Evolutionary conservation across 495 filamentous ascomycete species (phyloP), one percentile per base, ranked within the genome.

Genomic region (Bacidia gigantensis): DNA sequence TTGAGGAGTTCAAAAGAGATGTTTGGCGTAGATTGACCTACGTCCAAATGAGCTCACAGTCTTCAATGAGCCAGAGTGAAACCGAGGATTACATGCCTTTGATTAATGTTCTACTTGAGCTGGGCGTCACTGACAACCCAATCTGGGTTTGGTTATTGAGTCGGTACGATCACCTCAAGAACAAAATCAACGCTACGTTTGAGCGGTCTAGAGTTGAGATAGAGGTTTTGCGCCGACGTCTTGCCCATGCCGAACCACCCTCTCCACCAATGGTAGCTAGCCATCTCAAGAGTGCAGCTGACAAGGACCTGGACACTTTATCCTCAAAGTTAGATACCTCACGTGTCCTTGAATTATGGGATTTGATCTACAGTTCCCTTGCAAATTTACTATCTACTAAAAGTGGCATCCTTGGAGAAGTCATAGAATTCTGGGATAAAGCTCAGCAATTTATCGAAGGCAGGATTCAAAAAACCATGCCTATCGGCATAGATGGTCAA

Each of bases 61-160:
- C 57, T 77, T 70, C 56, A 70, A 73, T 56, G 55, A 63, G 68
- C 17, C 70, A 73, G n/a, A 65, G 61, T 21, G 70, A 76, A 18
- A 73, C 81, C 46, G 87, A 94, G 53, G 84, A 89, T 62, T 79
- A 94, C 63, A 87, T 94, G 83, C 85, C 89, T 56, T 68, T 95
- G 45, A 95, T 95, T 42, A 74, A 83, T 12, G 76, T 95, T 14
- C 72, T 98, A 25, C 65, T 98, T 24, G 89, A 97, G 65, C 66
- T 98, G 17, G 92, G 92, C 21, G 89, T 95, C 11, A 83, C 92
- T 20, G 87, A 97, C 46, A 97, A 95, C 63, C 92, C 92, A 10
- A 90, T 97, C 48, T 94, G 85, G 85, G 76, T 87, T 1, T 98
- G 92, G 92, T 76, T 98, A 38, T 67, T 89, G 49, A 94, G 85